These are phyloP conservation scores for Cymbidium sinense DNA, from an alignment of 106 monocot genomes.

Conservation along the genomic window DNA sequence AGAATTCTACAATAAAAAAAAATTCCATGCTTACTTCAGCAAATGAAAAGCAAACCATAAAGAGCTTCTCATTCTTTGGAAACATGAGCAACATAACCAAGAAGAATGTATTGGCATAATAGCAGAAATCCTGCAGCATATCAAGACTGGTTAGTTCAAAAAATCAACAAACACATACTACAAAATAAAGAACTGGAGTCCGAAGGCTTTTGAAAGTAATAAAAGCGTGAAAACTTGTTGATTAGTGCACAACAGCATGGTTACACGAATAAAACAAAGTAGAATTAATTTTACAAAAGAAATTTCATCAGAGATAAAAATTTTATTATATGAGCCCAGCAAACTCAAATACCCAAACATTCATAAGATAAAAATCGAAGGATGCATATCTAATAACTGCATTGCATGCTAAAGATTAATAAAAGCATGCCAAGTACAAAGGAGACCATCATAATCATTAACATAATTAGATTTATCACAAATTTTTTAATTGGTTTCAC, in stretches of 20 bases:
- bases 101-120: conserved; percentile 97
- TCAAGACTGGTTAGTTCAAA: background rate
- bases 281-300: background rate
- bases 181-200: background rate
- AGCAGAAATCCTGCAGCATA: conserved; percentile 93
- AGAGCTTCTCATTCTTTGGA: conserved; percentile 92
- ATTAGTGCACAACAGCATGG: background rate
- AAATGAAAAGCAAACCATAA: conserved; percentile 99
- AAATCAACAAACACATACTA: background rate
- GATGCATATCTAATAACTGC: background rate
- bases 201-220: background rate
- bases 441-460: background rate
- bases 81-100: conserved; percentile 82
- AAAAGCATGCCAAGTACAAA: background rate
- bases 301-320: background rate
- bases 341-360: background rate
- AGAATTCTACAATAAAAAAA: background rate
- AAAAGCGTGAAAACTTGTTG: background rate
- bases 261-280: background rate
- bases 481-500: background rate
- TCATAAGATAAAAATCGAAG: background rate
- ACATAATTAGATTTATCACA: background rate
- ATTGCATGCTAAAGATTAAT: background rate
- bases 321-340: background rate
- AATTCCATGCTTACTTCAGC: conserved; percentile 67